Evolutionary conservation across 495 filamentous ascomycete genomes (phyloP).

Genomic region (Neurospora intermedia): DNA sequence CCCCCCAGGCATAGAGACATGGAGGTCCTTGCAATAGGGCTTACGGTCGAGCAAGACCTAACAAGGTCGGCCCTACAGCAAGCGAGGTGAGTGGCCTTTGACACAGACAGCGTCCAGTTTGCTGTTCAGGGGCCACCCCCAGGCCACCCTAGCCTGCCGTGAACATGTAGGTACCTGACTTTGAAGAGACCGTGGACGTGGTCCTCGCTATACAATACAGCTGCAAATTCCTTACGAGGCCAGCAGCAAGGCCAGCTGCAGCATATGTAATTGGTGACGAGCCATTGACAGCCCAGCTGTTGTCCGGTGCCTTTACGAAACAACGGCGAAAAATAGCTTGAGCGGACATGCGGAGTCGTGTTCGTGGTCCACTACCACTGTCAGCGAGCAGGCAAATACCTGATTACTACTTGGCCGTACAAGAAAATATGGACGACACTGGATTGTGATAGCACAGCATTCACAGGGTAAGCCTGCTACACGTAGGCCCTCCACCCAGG

Average conservation of each 20-base stretch:
- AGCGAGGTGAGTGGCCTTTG: neutral
- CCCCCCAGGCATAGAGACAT: neutral
- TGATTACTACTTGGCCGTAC: constrained; percentile 7
- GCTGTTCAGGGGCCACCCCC: neutral
- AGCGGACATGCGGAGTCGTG: constrained; percentile 5
- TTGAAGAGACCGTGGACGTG: constrained; percentile 1
- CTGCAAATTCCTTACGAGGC: neutral
- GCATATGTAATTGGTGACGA: constrained; percentile 4
- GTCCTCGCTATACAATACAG: neutral
- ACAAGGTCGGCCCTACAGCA: neutral
- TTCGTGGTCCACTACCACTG: neutral
- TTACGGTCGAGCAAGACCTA: neutral
- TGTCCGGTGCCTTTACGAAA: constrained; percentile 1
- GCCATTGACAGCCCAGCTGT: constrained; percentile 2
- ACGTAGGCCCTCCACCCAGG: neutral
- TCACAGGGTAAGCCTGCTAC: neutral
- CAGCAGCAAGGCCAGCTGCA: neutral
- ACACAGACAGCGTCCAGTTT: neutral
- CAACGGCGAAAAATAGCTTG: constrained; percentile 1
- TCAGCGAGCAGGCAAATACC: constrained; percentile 2
- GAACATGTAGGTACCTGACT: neutral
- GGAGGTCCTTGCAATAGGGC: neutral
- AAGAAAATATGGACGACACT: constrained; percentile 1
- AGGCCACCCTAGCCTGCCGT: neutral
- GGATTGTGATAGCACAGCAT: constrained; percentile 3